phyloP scores from a whole-genome alignment of 2,329 filamentous ascomycete genomes.

The Phialemoniopsis sp. region DNA sequence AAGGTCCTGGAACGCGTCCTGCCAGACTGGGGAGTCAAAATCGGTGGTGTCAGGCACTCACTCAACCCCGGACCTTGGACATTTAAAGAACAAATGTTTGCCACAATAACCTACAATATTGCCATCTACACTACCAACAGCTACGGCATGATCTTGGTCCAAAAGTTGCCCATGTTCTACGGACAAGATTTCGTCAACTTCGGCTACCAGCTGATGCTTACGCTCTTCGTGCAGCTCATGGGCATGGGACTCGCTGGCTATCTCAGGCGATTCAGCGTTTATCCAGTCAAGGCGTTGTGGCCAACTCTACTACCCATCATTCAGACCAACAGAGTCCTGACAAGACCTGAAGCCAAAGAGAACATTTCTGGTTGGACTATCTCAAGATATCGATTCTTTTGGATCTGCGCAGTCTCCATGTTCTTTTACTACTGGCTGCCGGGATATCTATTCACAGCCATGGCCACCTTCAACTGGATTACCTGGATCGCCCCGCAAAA shows the following conservation, averaged over 20 bases:
- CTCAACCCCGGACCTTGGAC: slow-evolving; percentile 37
- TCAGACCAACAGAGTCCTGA: slow-evolving; percentile 26
- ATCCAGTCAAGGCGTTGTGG: slow-evolving; percentile 34
- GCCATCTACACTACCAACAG: slow-evolving; percentile 27
- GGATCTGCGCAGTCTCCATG: slow-evolving; percentile 28
- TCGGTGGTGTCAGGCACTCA: slow-evolving; percentile 30
- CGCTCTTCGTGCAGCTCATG: slow-evolving; percentile 34
- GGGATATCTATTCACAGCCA: slow-evolving; percentile 36
- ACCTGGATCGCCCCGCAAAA: slow-evolving; percentile 45
- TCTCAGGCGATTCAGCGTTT: slow-evolving; percentile 30
- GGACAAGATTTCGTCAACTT: slow-evolving; percentile 31
- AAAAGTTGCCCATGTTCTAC: slow-evolving; percentile 31
- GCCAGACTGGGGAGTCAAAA: slow-evolving; percentile 37
- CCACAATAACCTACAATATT: slow-evolving; percentile 32
- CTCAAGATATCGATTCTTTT: slow-evolving; percentile 39
- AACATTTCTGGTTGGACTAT: slow-evolving; percentile 37
- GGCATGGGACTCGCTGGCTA: slow-evolving; percentile 38
- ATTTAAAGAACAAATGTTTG: slow-evolving; percentile 37
- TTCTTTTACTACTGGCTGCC: slow-evolving; percentile 45
- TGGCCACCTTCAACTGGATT: slow-evolving; percentile 44
- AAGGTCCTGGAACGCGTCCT: slow-evolving; percentile 35
- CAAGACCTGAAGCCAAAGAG: slow-evolving; percentile 25
- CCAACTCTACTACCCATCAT: slow-evolving; percentile 32
- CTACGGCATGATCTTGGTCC: slow-evolving; percentile 28
- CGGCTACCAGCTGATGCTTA: slow-evolving; percentile 34